Evolutionary conservation across 176 grass and related monocot species (phyloP), one percentile per base, ranked within the genome.

Genomic region (Leersia perrieri): DNA sequence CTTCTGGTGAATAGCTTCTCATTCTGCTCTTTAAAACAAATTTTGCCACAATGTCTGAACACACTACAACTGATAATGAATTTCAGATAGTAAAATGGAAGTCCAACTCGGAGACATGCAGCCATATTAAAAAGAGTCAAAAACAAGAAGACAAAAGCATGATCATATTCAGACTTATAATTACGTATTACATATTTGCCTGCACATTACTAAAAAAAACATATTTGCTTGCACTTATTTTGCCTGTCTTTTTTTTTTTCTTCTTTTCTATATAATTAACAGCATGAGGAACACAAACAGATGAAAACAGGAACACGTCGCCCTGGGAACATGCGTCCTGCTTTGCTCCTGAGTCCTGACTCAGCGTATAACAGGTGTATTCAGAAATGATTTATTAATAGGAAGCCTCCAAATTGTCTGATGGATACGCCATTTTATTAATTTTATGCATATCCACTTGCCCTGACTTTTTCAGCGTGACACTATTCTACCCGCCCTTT

Each of bases 381-480:
- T 58, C 3, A 53, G 11, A 58, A 58, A 58, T 49, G 2, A 45
- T 75, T 89, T 84, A 26, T 32, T 20, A 20, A 9, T 44, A 28
- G 75, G 61, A 42, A 69, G 51, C 41, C 77, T 85, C 87, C 87
- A 89, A 81, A 77, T 14, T 64, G 30, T 27, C 63, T 20, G 77
- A 81, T 35, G 63, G 72, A 51, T 31, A 34, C 69, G 42, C 6
- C 60, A 33, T 55, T 58, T 58, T 58, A 58, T 74, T 81, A 72
- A 34, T 70, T 81, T 64, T 70, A 86, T 33, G 42, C 45, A 60
- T 73, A 73, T 76, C 73, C 35, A 63, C 62, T 83, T 68, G 66
- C 35, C 53, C 3, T 9, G 82, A 70, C 75, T 25, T 80, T 86
- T 70, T 80, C 70, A 75, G 51, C 77, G 42, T 71, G 76, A 45